Evolutionary conservation across 2,329 filamentous ascomycete genomes (phyloP).

Genomic region (Neoascochyta sp.): DNA sequence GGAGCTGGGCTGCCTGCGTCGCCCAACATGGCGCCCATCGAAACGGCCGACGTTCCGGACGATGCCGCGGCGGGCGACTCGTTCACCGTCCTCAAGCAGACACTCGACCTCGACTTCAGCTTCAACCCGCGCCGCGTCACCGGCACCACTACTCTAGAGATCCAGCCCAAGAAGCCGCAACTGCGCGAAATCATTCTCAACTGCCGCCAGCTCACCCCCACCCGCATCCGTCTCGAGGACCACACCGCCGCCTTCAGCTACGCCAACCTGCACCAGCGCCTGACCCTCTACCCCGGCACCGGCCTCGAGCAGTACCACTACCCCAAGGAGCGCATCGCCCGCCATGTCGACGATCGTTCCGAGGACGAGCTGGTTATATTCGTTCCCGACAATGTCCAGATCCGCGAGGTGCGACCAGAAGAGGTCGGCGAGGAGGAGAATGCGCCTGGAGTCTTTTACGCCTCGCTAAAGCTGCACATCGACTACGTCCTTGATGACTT

Average conservation of each 20-base stretch:
- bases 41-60: slow-evolving; percentile 28
- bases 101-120: slow-evolving; percentile 84
- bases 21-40: slow-evolving; percentile 30
- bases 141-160: slow-evolving; percentile 76
- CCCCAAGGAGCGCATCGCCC: slow-evolving; percentile 64
- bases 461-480: slow-evolving; percentile 62
- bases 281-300: slow-evolving; percentile 59
- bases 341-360: slow-evolving; percentile 48
- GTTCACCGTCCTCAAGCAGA: slow-evolving; percentile 71
- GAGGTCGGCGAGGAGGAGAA: slow-evolving; percentile 38
- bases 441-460: slow-evolving; percentile 44
- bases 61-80: slow-evolving; percentile 30
- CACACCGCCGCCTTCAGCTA: slow-evolving; percentile 40
- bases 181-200: slow-evolving; percentile 57
- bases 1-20: slow-evolving; percentile 28
- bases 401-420: slow-evolving; percentile 58
- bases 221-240: slow-evolving; percentile 48
- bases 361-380: slow-evolving; percentile 58
- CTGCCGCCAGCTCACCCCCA: slow-evolving; percentile 59
- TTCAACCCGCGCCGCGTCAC: slow-evolving; percentile 71
- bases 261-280: slow-evolving; percentile 64
- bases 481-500: slow-evolving; percentile 74
- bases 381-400: slow-evolving; percentile 58
- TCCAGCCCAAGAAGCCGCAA: slow-evolving; percentile 61
- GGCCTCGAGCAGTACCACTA: slow-evolving; percentile 73